Evolutionary conservation across 768 basidiomycete species (phyloP), one percentile per base, ranked within the genome.

Genomic region (Lactifluus hygrophoroides): DNA sequence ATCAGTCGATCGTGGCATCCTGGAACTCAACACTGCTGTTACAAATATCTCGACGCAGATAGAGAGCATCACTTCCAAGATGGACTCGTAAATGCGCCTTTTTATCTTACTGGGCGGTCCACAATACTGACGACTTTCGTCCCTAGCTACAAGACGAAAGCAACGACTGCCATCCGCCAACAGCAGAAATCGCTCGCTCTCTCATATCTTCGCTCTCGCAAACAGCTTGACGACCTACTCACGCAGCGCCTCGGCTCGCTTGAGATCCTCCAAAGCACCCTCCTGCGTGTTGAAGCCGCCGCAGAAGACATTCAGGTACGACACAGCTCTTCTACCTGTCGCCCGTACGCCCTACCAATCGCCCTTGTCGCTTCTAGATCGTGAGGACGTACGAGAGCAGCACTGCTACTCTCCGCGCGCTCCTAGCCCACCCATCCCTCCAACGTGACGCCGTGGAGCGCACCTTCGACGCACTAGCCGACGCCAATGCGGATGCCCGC

Each of bases 301-400:
- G 89, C 89, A 28, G 86, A 86, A 3, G 89, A 97, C 70, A 77
- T 94, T 11, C 86, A 92, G 76, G 94, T 94, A 67, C 43, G 19
- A 10, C n/a, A 57, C 45, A 44, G 21, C 38, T 17, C 55, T 53
- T 16, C 16, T 53, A 23, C 37, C 40, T 43, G 30, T 44, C 47
- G 1, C 34, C 14, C 23, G 7, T 42, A 9, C 14, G 32, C 7
- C 16, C n/a, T 28, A 27, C 42, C 49, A 16, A 50, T 37, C 10
- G 5, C 16, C 14, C 38, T 14, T n/a, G 7, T 53, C 23, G 37
- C 57, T 5, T 57, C 50, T 62, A 94, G 91, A 88, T 96, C 50
- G 83, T 98, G 82, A 81, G 80, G 64, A 81, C 84, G 0, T 98
- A 95, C 68, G 81, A 90, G 70, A 83, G 84, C 2, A 94, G 93